Evolutionary conservation across 441 rosid species (phyloP), one percentile per base, ranked within the genome.

Genomic region (Populus hybrid): DNA sequence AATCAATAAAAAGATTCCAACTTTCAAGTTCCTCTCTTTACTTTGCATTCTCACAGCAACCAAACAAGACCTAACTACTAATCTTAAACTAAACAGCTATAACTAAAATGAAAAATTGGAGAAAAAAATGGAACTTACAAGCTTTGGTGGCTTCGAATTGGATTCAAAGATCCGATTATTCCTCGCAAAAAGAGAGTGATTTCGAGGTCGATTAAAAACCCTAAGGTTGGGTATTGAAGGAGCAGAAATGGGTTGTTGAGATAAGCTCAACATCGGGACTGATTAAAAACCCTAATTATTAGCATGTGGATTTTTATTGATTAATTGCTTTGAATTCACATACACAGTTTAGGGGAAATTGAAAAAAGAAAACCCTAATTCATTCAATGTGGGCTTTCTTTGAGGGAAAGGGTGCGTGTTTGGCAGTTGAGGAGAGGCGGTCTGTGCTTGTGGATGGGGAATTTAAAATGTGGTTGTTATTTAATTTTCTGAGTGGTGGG

Each of bases 251-350:
- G 94, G 93, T 69, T 24, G 85, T 64, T 82, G 93, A 73, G 79
- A 86, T 78, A 89, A 86, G 88, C 90, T 91, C 91, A 90, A 90
- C 97, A 93, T 93, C 84, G 80, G 86, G 74, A 63, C 68, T 20
- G 64, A 72, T 74, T 68, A 69, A 40, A 76, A 81, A 59, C 83
- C 74, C 73, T 75, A 74, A 74, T 68, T 73, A 63, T 56, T 79
- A 38, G 80, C 87, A 82, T 81, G 76, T 77, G 80, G 33, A 71
- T 63, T 76, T 72, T 21, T 45, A 6, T 9, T n/a, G 35, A 73
- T 59, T 73, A 8, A 3, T 21, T 45, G 28, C 2, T 14, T 63
- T 26, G 64, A 1, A 14, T 24, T 24, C 69, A 70, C 9, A 53
- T 64, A 18, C 18, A 31, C 14, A 40, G 50, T 18, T 40, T 23